Percentiles rank a stretch among this genome's conserved stretches.
phyloP scores from a whole-genome alignment of 768 basidiomycete genomes.

The Hypholoma sublateritium region DNA sequence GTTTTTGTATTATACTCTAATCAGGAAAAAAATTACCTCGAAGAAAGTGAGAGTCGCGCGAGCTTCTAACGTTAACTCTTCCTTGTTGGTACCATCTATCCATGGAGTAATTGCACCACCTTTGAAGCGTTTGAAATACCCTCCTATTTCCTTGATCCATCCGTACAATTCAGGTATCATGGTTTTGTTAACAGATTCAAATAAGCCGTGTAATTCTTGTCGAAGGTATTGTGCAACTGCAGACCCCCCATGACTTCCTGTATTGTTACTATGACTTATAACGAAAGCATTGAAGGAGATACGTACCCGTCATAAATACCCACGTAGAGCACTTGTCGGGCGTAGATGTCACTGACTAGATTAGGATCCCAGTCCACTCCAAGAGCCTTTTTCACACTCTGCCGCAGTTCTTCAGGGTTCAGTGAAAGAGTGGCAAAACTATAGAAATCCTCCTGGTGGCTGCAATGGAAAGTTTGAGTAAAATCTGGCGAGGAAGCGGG shows the following conservation, averaged over 20 bases:
- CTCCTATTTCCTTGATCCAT: conserved; percentile 79
- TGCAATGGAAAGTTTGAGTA: conserved; percentile 28
- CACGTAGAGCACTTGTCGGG: conserved; percentile 79
- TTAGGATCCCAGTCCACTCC: conserved; percentile 74
- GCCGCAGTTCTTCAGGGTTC: conserved; percentile 69
- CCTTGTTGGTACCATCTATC: conserved; percentile 39
- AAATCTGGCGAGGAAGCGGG: neutral
- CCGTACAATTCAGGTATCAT: conserved; percentile 73
- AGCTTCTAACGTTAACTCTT: conserved; percentile 73
- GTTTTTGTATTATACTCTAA: neutral
- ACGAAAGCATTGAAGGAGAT: conserved; percentile 2
- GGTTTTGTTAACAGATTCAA: conserved; percentile 74
- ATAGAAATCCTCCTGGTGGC: conserved; percentile 90
- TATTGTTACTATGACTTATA: conserved; percentile 4
- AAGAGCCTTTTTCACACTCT: conserved; percentile 60
- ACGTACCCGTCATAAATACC: conserved; percentile 91
- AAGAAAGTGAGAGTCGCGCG: conserved; percentile 87
- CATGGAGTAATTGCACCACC: conserved; percentile 80
- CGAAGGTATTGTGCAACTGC: conserved; percentile 84
- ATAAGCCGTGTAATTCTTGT: conserved; percentile 81
- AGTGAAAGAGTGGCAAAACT: conserved; percentile 75
- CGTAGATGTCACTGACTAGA: conserved; percentile 49
- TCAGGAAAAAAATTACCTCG: conserved; percentile 48
- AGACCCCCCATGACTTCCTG: conserved; percentile 81
- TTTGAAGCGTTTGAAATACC: conserved; percentile 87